Evolutionary conservation across 2,329 filamentous ascomycete genomes (phyloP).

Genomic region (Tolypocladium ovalisporum): DNA sequence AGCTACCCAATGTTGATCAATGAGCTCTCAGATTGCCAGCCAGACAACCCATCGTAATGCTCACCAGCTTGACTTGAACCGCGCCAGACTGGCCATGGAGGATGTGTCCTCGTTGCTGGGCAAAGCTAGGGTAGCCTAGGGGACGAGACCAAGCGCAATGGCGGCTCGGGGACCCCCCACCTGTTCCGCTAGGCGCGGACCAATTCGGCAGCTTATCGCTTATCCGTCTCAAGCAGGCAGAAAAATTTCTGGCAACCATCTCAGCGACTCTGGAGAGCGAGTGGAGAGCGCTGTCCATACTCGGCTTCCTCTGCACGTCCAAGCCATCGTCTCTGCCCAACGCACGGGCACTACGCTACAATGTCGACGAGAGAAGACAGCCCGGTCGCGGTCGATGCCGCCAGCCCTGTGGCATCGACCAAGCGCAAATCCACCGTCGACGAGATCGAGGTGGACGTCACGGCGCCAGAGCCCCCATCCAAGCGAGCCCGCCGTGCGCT

Average conservation of each 20-base stretch:
- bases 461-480: constrained; percentile 83
- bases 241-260: neutral
- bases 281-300: neutral
- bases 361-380: constrained; percentile 8
- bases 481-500: constrained; percentile 85
- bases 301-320: neutral
- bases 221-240: constrained; percentile 9
- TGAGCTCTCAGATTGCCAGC: too few relatives aligned
- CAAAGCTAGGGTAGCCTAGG: neutral
- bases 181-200: neutral
- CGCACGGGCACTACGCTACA: neutral
- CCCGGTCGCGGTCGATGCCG: constrained; percentile 1
- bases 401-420: constrained; percentile 10
- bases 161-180: neutral
- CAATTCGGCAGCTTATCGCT: constrained; percentile 3
- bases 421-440: constrained; percentile 62
- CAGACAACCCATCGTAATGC: neutral
- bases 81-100: neutral
- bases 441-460: constrained; percentile 82
- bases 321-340: neutral
- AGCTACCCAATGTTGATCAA: too few relatives aligned
- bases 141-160: too few relatives aligned
- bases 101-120: neutral
- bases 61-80: neutral
- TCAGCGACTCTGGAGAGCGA: neutral